phyloP scores from a whole-genome alignment of 768 basidiomycete species.

The Lentinula guzmanii region DNA sequence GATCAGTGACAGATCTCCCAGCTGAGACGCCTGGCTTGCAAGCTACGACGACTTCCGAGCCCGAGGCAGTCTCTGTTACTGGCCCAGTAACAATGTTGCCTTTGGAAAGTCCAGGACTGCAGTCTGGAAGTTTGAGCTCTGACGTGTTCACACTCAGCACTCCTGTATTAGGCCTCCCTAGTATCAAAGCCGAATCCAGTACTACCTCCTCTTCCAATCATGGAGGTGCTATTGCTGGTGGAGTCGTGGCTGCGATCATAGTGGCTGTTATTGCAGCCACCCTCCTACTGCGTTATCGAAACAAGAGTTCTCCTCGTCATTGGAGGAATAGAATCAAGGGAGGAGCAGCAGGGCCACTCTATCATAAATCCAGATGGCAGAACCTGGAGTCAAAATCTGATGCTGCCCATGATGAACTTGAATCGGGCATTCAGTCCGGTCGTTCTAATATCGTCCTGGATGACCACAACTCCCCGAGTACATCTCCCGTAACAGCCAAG shows the following conservation, averaged over 20 bases:
- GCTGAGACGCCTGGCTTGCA: neutral
- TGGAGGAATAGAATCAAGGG: conserved; percentile 10
- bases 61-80: neutral
- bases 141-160: neutral
- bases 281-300: neutral
- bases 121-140: neutral
- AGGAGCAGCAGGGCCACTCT: neutral
- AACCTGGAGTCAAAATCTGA: neutral
- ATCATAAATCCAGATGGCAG: conserved; percentile 4
- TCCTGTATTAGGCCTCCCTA: neutral
- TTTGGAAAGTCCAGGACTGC: neutral
- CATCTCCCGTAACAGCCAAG: conserved; percentile 7
- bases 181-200: neutral
- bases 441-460: neutral
- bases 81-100: neutral
- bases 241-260: conserved; percentile 2
- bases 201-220: conserved; percentile 9
- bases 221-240: conserved; percentile 8
- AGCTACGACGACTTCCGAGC: neutral
- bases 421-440: neutral
- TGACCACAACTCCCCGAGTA: conserved; percentile 9
- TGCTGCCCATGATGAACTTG: neutral
- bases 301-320: conserved; percentile 7
- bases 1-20: neutral
- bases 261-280: neutral